phyloP scores from a whole-genome alignment of 345 rosid species.

The Linum lewisii region DNA sequence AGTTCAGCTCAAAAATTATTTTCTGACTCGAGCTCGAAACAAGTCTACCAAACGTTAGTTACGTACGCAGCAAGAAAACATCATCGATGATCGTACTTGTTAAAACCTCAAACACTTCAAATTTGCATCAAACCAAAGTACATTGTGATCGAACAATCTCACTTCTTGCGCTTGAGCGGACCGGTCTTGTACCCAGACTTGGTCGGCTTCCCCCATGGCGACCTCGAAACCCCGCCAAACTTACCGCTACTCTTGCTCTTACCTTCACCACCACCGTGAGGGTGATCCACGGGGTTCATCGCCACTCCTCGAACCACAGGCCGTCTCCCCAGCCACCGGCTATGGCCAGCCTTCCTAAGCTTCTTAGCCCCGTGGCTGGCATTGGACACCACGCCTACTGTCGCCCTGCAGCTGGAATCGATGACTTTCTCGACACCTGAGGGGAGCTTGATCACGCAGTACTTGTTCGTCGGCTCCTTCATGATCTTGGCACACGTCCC shows the following conservation, averaged over 20 bases:
- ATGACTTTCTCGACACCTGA: slow-evolving; percentile 60
- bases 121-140: background rate
- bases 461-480: slow-evolving; percentile 53
- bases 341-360: slow-evolving; percentile 85
- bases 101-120: too few relatives aligned
- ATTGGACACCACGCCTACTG: slow-evolving; percentile 60
- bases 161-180: slow-evolving; percentile 36
- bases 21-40: too few relatives aligned
- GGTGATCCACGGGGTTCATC: slow-evolving; percentile 86
- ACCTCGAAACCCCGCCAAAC: slow-evolving; percentile 49
- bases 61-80: too few relatives aligned
- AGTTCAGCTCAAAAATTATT: too few relatives aligned
- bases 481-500: slow-evolving; percentile 83
- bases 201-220: slow-evolving; percentile 90
- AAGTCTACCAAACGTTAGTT: too few relatives aligned
- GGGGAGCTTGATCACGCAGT: slow-evolving; percentile 55
- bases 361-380: slow-evolving; percentile 49
- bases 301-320: slow-evolving; percentile 80
- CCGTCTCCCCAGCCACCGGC: slow-evolving; percentile 74
- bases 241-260: slow-evolving; percentile 77
- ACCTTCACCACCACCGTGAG: slow-evolving; percentile 98
- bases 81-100: too few relatives aligned
- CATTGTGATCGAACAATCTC: background rate
- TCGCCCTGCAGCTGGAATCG: slow-evolving; percentile 63
- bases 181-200: slow-evolving; percentile 69